These are phyloP conservation scores for Bacidia rubella DNA, from an alignment of 495 filamentous ascomycete species.

Conservation along the genomic window DNA sequence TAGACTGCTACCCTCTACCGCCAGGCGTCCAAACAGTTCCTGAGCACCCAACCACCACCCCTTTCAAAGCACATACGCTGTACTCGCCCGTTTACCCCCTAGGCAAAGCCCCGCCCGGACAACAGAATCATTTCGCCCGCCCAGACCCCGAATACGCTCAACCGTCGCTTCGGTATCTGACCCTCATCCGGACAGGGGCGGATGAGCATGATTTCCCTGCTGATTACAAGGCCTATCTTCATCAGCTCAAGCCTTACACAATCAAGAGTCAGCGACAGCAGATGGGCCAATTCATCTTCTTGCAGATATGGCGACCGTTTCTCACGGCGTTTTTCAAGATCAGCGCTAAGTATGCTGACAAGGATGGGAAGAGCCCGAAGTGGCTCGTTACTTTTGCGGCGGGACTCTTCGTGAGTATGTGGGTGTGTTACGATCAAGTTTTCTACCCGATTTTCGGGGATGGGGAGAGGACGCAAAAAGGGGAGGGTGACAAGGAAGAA, in stretches of 20 bases:
- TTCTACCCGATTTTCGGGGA: constrained; percentile 66
- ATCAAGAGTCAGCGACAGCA: constrained; percentile 52
- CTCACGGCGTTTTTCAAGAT: constrained; percentile 37
- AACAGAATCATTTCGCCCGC: constrained; percentile 31
- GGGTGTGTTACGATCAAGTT: constrained; percentile 60
- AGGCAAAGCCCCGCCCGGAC: constrained; percentile 10
- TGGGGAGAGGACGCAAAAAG: constrained; percentile 57
- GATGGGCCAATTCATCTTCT: constrained; percentile 48
- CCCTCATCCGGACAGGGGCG: constrained; percentile 62
- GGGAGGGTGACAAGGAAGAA: not conserved
- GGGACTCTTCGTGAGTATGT: constrained; percentile 41
- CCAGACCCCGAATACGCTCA: constrained; percentile 60
- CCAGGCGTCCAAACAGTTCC: constrained; percentile 27
- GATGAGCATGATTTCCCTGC: constrained; percentile 60
- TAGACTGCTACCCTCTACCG: constrained; percentile 59
- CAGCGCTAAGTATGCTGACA: constrained; percentile 37
- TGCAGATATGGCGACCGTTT: constrained; percentile 45
- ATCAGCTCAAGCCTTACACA: constrained; percentile 50
- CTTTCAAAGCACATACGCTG: constrained; percentile 47
- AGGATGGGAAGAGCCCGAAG: constrained; percentile 48
- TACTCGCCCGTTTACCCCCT: constrained; percentile 31
- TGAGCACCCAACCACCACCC: constrained; percentile 22
- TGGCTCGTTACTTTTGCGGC: constrained; percentile 46
- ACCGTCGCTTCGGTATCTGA: constrained; percentile 69
- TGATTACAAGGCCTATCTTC: constrained; percentile 59